phyloP scores from a whole-genome alignment of 2,329 filamentous ascomycete genomes.

The Coniochaeta sp. region DNA sequence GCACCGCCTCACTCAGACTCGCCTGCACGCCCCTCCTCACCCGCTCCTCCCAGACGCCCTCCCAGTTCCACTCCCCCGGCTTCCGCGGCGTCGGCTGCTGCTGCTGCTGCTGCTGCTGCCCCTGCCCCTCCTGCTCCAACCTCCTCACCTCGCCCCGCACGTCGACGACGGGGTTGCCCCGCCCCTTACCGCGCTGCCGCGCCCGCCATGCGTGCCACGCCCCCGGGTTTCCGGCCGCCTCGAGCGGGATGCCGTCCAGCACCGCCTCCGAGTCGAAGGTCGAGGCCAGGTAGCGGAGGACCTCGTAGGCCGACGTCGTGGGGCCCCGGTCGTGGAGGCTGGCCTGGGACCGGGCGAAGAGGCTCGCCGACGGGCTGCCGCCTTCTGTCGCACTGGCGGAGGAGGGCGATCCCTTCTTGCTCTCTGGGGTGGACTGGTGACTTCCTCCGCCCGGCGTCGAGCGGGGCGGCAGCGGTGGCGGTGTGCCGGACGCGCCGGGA shows the following conservation, averaged over 20 bases:
- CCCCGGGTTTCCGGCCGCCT: constrained; percentile 80
- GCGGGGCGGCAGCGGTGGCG: neutral
- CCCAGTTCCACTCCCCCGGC: constrained; percentile 94
- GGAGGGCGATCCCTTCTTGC: constrained; percentile 14
- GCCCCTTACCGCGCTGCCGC: constrained; percentile 47
- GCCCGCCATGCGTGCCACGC: constrained; percentile 93
- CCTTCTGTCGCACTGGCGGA: neutral
- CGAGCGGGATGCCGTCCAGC: constrained; percentile 70
- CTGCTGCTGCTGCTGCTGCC: too few relatives aligned
- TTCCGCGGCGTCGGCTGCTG: constrained; percentile 32
- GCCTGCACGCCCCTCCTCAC: constrained; percentile 71
- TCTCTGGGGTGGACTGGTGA: constrained; percentile 20
- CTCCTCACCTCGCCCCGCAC: constrained; percentile 2
- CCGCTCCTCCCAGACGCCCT: constrained; percentile 90
- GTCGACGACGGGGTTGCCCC: constrained; percentile 22
- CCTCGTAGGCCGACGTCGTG: constrained; percentile 52
- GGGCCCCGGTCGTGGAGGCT: constrained; percentile 19
- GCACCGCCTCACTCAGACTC: constrained; percentile 69
- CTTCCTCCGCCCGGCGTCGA: constrained; percentile 10
- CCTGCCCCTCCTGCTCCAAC: constrained; percentile 4
- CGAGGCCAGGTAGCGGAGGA: constrained; percentile 75
- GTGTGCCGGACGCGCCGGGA: neutral
- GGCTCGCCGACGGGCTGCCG: neutral
- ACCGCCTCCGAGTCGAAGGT: constrained; percentile 73
- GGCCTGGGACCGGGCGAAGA: neutral